These are phyloP conservation scores for Suillus subaureus DNA, from an alignment of 768 basidiomycete genomes.

Conservation along the genomic window DNA sequence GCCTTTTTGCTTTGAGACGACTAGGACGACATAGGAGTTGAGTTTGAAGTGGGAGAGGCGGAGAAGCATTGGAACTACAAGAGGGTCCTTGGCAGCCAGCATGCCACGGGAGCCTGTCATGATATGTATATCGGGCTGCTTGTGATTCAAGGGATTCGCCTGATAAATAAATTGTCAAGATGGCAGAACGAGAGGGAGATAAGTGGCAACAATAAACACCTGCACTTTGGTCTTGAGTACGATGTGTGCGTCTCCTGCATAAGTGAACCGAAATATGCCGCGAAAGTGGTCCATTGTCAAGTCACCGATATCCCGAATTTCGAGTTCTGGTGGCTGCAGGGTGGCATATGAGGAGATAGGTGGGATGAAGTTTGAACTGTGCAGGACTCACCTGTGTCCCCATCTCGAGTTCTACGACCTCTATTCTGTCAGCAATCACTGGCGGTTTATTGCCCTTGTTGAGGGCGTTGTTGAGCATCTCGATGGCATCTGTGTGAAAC, in stretches of 20 bases:
- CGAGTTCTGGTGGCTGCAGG: constrained; percentile 90
- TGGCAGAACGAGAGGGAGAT: constrained; percentile 1
- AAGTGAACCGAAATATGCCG: constrained; percentile 94
- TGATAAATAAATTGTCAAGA: constrained; percentile 31
- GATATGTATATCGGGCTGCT: constrained; percentile 86
- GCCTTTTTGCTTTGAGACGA: constrained; percentile 96
- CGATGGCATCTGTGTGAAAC: constrained; percentile 94
- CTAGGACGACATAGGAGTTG: constrained; percentile 94
- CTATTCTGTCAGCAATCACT: constrained; percentile 95
- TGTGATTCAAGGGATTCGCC: constrained; percentile 96
- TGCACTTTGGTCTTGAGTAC: constrained; percentile 91
- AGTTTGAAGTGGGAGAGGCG: constrained; percentile 95
- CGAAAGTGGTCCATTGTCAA: constrained; percentile 94
- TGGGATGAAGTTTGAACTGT: not conserved
- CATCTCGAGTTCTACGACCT: constrained; percentile 99
- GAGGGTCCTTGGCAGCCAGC: constrained; percentile 91
- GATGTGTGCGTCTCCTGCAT: constrained; percentile 89
- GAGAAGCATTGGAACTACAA: constrained; percentile 97
- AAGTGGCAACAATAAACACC: constrained; percentile 44
- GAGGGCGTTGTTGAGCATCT: constrained; percentile 95
- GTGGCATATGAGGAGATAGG: constrained; percentile 12
- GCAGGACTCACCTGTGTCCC: constrained; percentile 78
- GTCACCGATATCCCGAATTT: constrained; percentile 97
- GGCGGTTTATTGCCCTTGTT: constrained; percentile 98
- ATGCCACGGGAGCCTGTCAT: constrained; percentile 84